Evolutionary conservation across 2,329 filamentous ascomycete species (phyloP).

Genomic region (Fusarium phyllophilum): DNA sequence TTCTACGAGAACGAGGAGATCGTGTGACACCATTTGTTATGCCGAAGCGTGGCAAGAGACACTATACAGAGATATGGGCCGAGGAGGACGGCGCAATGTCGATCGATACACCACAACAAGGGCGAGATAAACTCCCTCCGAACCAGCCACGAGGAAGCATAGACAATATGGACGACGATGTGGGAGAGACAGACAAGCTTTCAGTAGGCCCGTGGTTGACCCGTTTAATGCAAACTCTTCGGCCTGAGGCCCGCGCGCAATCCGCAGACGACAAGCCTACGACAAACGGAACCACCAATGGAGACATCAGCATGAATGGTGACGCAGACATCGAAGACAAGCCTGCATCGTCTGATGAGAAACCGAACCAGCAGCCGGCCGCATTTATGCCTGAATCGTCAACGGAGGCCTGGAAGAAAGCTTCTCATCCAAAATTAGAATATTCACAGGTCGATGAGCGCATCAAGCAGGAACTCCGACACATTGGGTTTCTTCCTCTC

Average conservation of each 20-base stretch:
- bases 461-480: conserved; percentile 87
- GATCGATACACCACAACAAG: conserved; percentile 71
- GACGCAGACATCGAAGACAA: conserved; percentile 53
- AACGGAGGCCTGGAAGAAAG: conserved; percentile 81
- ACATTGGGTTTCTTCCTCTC: conserved; percentile 85
- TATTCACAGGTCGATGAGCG: conserved; percentile 90
- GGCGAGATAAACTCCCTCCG: conserved; percentile 73
- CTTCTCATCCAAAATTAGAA: conserved; percentile 79
- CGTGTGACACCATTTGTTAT: conserved; percentile 85
- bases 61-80: conserved; percentile 92
- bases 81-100: conserved; percentile 89
- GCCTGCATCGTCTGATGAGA: conserved; percentile 50
- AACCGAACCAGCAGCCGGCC: conserved; percentile 69
- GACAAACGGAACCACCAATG: conserved; percentile 61
- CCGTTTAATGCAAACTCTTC: conserved; percentile 81
- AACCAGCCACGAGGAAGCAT: conserved; percentile 88
- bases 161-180: conserved; percentile 85
- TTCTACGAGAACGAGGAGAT: conserved; percentile 90
- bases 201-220: conserved; percentile 88
- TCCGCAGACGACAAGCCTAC: conserved; percentile 66
- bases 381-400: conserved; percentile 82
- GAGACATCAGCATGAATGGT: conserved; percentile 66
- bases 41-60: conserved; percentile 82
- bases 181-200: conserved; percentile 88
- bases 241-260: conserved; percentile 74